Percentiles rank a stretch among this genome's conserved stretches.
phyloP scores from a whole-genome alignment of 2,329 filamentous ascomycete genomes.

The Diaporthe vexans region DNA sequence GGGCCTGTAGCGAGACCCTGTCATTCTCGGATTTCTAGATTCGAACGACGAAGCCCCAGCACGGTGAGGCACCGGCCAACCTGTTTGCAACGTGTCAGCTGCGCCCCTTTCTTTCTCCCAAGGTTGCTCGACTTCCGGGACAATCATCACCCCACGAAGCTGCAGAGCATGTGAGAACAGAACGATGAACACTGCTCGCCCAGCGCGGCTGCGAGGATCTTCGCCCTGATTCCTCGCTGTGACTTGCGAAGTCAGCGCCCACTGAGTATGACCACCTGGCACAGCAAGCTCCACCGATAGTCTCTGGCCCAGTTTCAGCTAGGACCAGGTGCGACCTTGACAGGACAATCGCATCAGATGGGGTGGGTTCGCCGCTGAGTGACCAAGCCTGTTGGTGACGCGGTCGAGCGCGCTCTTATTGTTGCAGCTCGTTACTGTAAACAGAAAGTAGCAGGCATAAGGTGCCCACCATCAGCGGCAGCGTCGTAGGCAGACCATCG shows the following conservation, averaged over 20 bases:
- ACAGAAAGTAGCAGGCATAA: neutral
- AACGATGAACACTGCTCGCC: neutral
- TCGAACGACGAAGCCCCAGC: conserved; percentile 22
- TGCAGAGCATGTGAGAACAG: neutral
- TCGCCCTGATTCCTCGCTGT: neutral
- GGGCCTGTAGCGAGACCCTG: conserved; percentile 16
- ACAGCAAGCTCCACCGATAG: neutral
- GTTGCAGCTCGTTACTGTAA: neutral
- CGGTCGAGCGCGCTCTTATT: neutral
- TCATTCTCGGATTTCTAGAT: neutral
- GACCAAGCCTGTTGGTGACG: neutral
- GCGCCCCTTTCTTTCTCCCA: neutral
- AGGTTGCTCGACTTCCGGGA: conserved; percentile 4
- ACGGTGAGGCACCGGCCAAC: conserved; percentile 6
- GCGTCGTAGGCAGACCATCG: neutral
- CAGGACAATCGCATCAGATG: neutral
- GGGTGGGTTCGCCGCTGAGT: neutral
- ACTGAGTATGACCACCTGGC: conserved; percentile 14
- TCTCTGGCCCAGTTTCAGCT: conserved; percentile 22
- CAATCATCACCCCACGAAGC: neutral
- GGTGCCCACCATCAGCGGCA: neutral
- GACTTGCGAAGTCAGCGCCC: too few species aligned
- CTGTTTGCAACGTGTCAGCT: conserved; percentile 8
- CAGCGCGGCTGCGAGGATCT: neutral
- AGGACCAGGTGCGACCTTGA: conserved; percentile 7